Evolutionary conservation across 306 rosid genomes (phyloP), one percentile per base, ranked within the genome.

Genomic region (Erythrophleum fordii): DNA sequence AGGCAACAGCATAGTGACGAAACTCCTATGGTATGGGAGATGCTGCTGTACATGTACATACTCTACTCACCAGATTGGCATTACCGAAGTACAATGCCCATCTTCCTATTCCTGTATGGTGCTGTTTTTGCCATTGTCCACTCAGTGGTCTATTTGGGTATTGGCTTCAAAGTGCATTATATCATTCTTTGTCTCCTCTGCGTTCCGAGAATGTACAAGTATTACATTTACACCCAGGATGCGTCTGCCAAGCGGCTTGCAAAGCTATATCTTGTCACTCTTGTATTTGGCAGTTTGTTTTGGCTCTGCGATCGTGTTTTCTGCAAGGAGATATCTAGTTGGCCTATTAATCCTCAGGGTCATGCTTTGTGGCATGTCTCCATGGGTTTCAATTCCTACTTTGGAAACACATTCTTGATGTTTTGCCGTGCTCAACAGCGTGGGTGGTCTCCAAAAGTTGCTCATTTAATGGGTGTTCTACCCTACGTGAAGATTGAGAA

Each of bases 11-110:
- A 91, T 82, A 83, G 97, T 0, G 97, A 93, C 56, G 97, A 93
- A 87, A 91, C 97, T 77, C 97, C 96, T 25, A 93, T 93, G 97
- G 92, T 93, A 20, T 93, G 96, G 97, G 97, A 93, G 87, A 91
- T 93, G 92, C 92, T 93, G 28, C 94, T 93, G 75, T 93, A 91
- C 83, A 88, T 93, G 85, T 93, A 93, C 89, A 93, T 93, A 83
- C 94, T 93, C 78, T 77, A 91, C 81, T 91, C 97, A 64, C 97
- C 97, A 61, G 97, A 93, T 72, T 93, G 97, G 97, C 97, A 93
- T 79, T 91, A 93, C 79, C 95, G 94, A 61, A 88, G 91, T 83
- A 93, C 97, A 55, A 93, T 93, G 97, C 97, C 97, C 62, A 91
- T 87, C 82, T 91, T 93, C 77, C 92, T 93, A 81, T 93, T 93